Base-by-base conservation (phyloP, 768 basidiomycete species). In the Tricholomella constricta region DNA sequence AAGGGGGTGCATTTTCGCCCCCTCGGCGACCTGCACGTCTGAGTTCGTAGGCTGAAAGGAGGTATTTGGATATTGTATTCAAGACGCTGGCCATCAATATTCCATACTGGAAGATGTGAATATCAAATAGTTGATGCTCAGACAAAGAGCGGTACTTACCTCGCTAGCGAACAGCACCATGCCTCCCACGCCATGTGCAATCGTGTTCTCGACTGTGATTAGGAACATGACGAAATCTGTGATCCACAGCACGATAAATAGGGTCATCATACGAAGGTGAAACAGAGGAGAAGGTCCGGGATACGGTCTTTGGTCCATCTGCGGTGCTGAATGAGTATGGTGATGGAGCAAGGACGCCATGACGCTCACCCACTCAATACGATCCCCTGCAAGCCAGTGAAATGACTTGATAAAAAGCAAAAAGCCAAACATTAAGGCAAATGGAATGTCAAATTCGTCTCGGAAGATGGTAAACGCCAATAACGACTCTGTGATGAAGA, bases 271-370 rank as follows among this genome's bases (percentile, higher is more conserved):
- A 40, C 97, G 83, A 51, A 93, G 63, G 68, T 98, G 95, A 69
- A 95, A 96, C n/a, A 87, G 67, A 14, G 81, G 66, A 4, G 88
- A 80, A 36, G 94, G 88, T 8, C 91, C 90, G 37, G 92, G 89
- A 69, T 92, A 89, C 26, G 94, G 88, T 48, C 88, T 77, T 73
- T 99, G 97, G 64, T 99, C 97, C 94, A 99, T 98, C 96, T 99
- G 62, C 3, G 56, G 2, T 27, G 36, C 34, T n/a, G 41, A 44
- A 59, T 31, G 56, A 57, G 38, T 51, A 51, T 52, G n/a, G 22
- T 23, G 27, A 54, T 12, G 37, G 45, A 29, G 20, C 20, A 19
- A 17, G 19, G 44, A 17, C 15, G 20, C 32, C 5, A 22, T 40
- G 35, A 3, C n/a, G 51, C 66, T 66, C 61, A 96, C 96, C 83